Evolutionary conservation across 139 green algal species (phyloP).

Genomic region (Parachlorella kessleri): DNA sequence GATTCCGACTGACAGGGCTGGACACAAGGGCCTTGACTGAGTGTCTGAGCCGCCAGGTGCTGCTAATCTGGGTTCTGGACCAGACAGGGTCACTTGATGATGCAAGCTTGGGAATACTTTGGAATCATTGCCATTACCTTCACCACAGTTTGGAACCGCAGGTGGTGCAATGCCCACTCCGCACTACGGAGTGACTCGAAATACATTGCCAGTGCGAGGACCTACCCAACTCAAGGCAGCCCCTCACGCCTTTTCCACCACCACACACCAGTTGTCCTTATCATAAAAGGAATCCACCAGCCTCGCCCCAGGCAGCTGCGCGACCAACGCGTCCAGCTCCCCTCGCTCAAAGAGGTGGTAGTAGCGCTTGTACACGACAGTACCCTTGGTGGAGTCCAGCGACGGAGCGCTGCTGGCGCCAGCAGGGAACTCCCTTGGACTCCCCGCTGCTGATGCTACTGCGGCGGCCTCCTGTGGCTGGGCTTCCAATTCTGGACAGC

Average conservation of each 20-base stretch:
- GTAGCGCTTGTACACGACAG: constrained; percentile 92
- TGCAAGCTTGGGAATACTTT: too few relatives aligned
- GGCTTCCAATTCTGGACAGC: background rate
- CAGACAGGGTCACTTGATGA: too few relatives aligned
- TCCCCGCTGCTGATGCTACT: background rate
- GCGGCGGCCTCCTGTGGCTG: constrained; percentile 48
- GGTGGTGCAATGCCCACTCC: too few relatives aligned
- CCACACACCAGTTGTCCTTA: constrained; percentile 88
- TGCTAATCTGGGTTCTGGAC: too few relatives aligned
- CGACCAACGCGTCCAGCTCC: constrained; percentile 79
- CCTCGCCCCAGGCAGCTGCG: constrained; percentile 28
- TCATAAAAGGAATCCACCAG: constrained; percentile 82
- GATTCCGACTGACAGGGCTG: too few relatives aligned
- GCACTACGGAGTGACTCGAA: too few relatives aligned
- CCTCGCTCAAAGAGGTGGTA: constrained; percentile 94
- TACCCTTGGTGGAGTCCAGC: constrained; percentile 75
- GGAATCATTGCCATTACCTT: too few relatives aligned
- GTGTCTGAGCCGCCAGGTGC: too few relatives aligned
- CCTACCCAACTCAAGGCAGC: background rate
- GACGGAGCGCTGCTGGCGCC: background rate
- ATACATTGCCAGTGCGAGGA: too few relatives aligned
- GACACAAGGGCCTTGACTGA: too few relatives aligned
- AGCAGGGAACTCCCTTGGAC: background rate
- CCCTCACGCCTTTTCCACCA: constrained; percentile 58
- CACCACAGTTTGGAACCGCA: too few relatives aligned